phyloP scores from a whole-genome alignment of 2,329 filamentous ascomycete species.

The Chrysoporthe puriensis region DNA sequence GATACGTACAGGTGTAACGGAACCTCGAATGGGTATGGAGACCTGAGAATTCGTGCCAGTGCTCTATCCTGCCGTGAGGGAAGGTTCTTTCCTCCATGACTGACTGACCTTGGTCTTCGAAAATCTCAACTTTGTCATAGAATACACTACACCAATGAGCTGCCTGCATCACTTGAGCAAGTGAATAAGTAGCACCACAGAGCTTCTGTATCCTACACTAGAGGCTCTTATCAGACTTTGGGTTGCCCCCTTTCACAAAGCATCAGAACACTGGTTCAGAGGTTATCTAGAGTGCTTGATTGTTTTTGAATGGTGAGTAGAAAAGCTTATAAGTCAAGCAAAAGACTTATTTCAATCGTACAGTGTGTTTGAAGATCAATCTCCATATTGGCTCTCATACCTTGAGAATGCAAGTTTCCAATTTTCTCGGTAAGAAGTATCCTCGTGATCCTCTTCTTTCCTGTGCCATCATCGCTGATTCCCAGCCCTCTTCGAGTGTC shows the following conservation, averaged over 20 bases:
- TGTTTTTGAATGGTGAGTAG: too few relatives aligned
- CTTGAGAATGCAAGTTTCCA: too few relatives aligned
- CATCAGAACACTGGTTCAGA: too few relatives aligned
- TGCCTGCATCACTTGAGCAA: background rate
- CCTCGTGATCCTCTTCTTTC: too few relatives aligned
- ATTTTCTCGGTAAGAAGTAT: background rate
- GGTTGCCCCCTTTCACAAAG: too few relatives aligned
- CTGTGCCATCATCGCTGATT: too few relatives aligned
- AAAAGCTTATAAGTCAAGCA: too few relatives aligned
- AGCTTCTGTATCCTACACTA: background rate
- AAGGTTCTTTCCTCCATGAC: background rate
- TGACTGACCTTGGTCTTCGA: background rate
- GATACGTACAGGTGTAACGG: conserved; percentile 11
- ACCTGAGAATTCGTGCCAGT: background rate
- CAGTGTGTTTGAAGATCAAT: too few relatives aligned
- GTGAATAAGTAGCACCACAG: background rate
- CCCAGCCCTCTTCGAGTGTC: too few relatives aligned
- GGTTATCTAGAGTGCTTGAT: too few relatives aligned
- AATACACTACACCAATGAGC: background rate
- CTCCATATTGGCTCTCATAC: too few relatives aligned
- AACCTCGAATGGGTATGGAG: background rate
- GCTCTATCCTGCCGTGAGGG: background rate
- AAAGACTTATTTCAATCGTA: too few relatives aligned
- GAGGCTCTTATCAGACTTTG: background rate
- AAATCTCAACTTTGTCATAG: background rate